phyloP scores from a whole-genome alignment of 75 land plant genomes.

The Ceratopteris richardii region DNA sequence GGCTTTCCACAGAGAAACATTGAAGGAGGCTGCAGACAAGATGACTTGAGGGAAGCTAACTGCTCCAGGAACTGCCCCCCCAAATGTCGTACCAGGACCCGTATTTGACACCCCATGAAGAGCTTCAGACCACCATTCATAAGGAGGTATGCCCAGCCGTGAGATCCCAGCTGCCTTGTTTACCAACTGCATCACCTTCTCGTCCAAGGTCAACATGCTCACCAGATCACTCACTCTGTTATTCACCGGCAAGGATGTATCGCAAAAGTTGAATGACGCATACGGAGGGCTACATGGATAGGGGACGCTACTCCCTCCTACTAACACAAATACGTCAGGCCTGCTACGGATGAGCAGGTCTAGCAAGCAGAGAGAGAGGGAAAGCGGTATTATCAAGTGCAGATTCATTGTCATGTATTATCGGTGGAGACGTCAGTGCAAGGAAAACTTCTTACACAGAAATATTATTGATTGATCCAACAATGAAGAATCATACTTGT shows the following conservation, averaged over 20 bases:
- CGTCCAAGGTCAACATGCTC: conserved; percentile 45
- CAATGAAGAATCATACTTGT: too few relatives aligned
- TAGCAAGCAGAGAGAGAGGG: too few relatives aligned
- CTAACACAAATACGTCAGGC: too few relatives aligned
- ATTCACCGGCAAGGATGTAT: conserved; percentile 11
- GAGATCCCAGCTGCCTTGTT: conserved; percentile 55
- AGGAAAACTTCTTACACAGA: too few relatives aligned
- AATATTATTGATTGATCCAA: too few relatives aligned
- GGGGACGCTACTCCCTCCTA: too few relatives aligned
- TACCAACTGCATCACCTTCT: conserved; percentile 67
- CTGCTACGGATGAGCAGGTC: too few relatives aligned
- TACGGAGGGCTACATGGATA: too few relatives aligned
- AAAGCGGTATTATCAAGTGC: too few relatives aligned
- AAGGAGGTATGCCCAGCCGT: conserved; percentile 60
- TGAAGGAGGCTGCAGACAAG: conserved; percentile 87
- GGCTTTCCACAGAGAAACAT: conserved; percentile 66
- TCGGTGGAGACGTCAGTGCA: too few relatives aligned
- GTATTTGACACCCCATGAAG: conserved; percentile 75
- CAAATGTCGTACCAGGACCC: conserved; percentile 57
- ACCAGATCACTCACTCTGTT: conserved; percentile 56
- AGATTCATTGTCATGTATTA: too few relatives aligned
- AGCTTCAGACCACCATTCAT: conserved; percentile 94
- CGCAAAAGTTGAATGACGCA: conserved; percentile 30
- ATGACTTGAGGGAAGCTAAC: conserved; percentile 92
- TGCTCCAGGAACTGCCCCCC: conserved; percentile 57